Conservation (phyloP, 768 basidiomycete genomes). For the Crassisporium funariophilum region DNA sequence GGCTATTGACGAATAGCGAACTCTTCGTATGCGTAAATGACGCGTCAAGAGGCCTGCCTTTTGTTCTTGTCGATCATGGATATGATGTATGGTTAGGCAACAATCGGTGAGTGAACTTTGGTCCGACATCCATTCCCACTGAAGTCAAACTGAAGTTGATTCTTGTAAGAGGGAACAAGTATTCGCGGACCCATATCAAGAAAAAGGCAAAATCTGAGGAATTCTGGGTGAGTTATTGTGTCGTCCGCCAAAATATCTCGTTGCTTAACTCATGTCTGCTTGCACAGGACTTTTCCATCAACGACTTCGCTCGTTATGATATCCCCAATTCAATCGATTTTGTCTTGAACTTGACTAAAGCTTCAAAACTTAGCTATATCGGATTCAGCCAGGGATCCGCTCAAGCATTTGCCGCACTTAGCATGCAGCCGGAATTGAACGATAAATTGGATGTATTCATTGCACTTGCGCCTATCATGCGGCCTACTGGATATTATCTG, state of each 20-base stretch:
- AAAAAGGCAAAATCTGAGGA: slow-evolving; percentile 9
- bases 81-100: slow-evolving; percentile 25
- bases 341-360: slow-evolving; percentile 10
- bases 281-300: slow-evolving; percentile 17
- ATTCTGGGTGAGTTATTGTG: slow-evolving; percentile 14
- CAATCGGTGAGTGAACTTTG: slow-evolving; percentile 18
- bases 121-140: neutral
- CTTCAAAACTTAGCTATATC: slow-evolving; percentile 16
- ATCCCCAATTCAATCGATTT: slow-evolving; percentile 19
- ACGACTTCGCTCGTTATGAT: slow-evolving; percentile 20
- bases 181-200: slow-evolving; percentile 14
- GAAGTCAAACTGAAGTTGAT: neutral
- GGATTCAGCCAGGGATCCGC: slow-evolving; percentile 75
- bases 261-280: neutral
- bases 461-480: slow-evolving; percentile 45
- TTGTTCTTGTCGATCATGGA: slow-evolving; percentile 15
- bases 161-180: slow-evolving; percentile 20
- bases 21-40: slow-evolving; percentile 18
- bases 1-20: slow-evolving; percentile 20
- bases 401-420: slow-evolving; percentile 82
- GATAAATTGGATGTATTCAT: slow-evolving; percentile 77
- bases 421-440: slow-evolving; percentile 76
- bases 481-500: slow-evolving; percentile 16
- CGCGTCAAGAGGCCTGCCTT: slow-evolving; percentile 13
- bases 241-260: neutral